These are phyloP conservation scores for Niveomyces coronatus DNA, from an alignment of 2,329 filamentous ascomycete genomes.

Conservation along the genomic window DNA sequence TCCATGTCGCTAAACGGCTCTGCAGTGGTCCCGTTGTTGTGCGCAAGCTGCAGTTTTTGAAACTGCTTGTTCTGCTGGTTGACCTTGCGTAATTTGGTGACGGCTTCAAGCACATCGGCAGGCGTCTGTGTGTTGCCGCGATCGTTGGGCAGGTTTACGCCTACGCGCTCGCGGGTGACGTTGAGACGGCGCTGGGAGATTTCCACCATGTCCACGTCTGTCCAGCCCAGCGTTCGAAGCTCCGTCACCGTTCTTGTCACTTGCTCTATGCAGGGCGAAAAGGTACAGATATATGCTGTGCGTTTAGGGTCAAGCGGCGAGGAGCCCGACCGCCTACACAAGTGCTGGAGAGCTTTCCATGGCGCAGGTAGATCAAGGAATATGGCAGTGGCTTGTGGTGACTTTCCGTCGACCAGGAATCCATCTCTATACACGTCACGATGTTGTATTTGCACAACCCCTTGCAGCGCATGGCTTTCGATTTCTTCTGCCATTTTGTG, in stretches of 20 bases:
- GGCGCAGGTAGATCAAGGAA: conserved; percentile 76
- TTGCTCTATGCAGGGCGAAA: conserved; percentile 95
- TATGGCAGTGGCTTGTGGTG: conserved; percentile 56
- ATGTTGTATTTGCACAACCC: conserved; percentile 61
- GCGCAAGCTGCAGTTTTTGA: conserved; percentile 33
- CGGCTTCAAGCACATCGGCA: conserved; percentile 68
- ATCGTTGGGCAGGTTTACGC: conserved; percentile 53
- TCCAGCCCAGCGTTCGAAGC: conserved; percentile 75
- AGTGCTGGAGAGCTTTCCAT: conserved; percentile 67
- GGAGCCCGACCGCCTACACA: conserved; percentile 49
- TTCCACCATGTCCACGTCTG: conserved; percentile 89
- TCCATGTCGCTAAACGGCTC: conserved; percentile 33
- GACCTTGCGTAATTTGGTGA: conserved; percentile 61
- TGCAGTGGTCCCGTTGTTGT: conserved; percentile 17
- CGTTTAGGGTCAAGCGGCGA: conserved; percentile 62
- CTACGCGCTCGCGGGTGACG: conserved; percentile 70
- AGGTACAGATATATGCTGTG: conserved; percentile 76
- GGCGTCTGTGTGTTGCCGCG: conserved; percentile 61
- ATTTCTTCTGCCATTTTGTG: conserved; percentile 61
- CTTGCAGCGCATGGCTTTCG: conserved; percentile 52
- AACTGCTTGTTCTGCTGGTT: conserved; percentile 59
- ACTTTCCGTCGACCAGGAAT: conserved; percentile 51
- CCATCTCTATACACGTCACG: conserved; percentile 70
- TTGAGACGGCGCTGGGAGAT: conserved; percentile 71
- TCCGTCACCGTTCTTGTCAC: conserved; percentile 75